Evolutionary conservation across 805 yeast species (phyloP).

Genomic region (Ogataea salicorniae): DNA sequence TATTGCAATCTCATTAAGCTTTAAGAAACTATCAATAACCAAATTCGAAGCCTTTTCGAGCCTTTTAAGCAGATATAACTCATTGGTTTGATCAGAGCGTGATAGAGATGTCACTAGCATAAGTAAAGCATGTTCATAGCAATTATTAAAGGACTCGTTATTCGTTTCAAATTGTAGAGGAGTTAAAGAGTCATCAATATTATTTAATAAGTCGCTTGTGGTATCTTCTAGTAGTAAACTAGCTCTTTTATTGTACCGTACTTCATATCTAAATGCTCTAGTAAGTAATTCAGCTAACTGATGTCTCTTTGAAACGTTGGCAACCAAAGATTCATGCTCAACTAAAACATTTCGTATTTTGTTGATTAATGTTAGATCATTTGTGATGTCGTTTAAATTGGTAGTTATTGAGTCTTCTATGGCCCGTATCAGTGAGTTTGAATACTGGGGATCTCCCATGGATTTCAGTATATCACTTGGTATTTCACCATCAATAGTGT

Average conservation of each 20-base stretch:
- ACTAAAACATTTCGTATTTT: conserved; percentile 16
- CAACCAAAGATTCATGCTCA: conserved; percentile 7
- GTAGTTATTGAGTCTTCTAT: conserved; percentile 19
- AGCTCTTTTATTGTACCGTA: conserved; percentile 14
- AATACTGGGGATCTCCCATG: conserved; percentile 11
- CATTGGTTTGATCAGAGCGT: neutral
- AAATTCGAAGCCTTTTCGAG: conserved; percentile 13
- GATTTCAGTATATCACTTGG: conserved; percentile 4
- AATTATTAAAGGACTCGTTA: conserved; percentile 14
- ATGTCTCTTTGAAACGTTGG: conserved; percentile 6
- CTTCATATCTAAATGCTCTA: conserved; percentile 13
- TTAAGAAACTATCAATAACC: conserved; percentile 14
- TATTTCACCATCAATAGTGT: neutral
- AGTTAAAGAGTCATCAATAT: conserved; percentile 9
- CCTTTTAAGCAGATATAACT: conserved; percentile 1
- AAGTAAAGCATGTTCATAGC: conserved; percentile 18
- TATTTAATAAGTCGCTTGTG: conserved; percentile 4
- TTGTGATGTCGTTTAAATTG: conserved; percentile 13
- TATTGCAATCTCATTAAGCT: conserved; percentile 8
- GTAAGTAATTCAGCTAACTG: conserved; percentile 7
- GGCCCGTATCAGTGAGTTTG: conserved; percentile 9
- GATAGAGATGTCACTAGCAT: conserved; percentile 13
- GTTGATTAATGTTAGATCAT: conserved; percentile 16
- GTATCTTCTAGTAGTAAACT: conserved; percentile 17
- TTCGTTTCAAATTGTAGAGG: conserved; percentile 14